Percentiles rank a stretch among this genome's conserved stretches.
These are phyloP conservation scores for Senecio squalidus DNA, from an alignment of 140 eudicot genomes.

Conservation along the genomic window DNA sequence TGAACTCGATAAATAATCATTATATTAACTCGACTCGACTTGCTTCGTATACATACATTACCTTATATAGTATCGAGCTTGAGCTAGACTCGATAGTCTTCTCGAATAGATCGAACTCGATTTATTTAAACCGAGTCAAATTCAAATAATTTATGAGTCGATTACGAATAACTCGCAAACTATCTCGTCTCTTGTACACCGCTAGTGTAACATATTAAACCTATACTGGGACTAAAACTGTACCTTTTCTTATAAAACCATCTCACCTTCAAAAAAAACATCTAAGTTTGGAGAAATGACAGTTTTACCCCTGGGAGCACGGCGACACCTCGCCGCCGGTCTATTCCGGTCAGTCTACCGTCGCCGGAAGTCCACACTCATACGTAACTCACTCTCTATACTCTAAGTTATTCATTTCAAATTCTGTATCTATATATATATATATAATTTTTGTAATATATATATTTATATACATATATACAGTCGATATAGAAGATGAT, in stretches of 20 bases:
- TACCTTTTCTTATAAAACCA: not conserved
- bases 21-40: no score
- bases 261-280: not conserved
- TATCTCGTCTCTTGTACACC: no score
- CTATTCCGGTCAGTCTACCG: constrained; percentile 27
- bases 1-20: no score
- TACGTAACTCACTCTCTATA: constrained; percentile 20
- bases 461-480: constrained; percentile 31
- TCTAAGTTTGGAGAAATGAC: constrained; percentile 19
- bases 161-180: no score
- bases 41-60: no score
- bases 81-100: no score
- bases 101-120: no score
- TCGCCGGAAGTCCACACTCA: constrained; percentile 35
- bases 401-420: not conserved
- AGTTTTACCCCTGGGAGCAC: constrained; percentile 23
- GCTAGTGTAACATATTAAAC: no score
- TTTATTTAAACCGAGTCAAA: no score
- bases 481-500: constrained; percentile 16
- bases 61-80: no score
- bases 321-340: constrained; percentile 29
- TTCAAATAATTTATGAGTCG: no score
- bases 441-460: not conserved
- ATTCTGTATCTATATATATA: not conserved
- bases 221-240: not conserved